Conservation (phyloP, 148 eudicot genomes). For the Heliosperma pusillum region DNA sequence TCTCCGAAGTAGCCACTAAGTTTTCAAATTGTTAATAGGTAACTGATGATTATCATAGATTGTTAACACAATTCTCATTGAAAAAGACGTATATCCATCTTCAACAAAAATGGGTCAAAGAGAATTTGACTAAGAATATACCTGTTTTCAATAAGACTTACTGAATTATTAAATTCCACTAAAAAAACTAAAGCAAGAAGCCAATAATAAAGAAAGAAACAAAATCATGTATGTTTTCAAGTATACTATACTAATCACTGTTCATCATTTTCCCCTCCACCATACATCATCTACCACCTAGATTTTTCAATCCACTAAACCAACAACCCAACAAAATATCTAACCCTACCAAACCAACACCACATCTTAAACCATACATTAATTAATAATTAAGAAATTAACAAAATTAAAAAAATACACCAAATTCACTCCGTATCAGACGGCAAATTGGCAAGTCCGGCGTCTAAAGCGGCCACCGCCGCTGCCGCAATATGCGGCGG, state of each 20-base stretch:
- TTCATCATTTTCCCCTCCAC: background rate
- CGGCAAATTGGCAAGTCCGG: constrained; percentile 23
- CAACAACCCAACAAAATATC: background rate
- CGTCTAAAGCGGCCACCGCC: background rate
- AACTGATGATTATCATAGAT: too few relatives aligned
- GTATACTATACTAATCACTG: background rate
- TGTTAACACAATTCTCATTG: too few relatives aligned
- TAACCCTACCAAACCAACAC: background rate
- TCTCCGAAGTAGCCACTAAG: too few relatives aligned
- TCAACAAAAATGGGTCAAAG: too few relatives aligned
- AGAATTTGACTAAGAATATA: too few relatives aligned
- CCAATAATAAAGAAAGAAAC: background rate
- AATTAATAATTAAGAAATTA: background rate
- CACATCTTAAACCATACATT: background rate
- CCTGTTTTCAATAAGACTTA: too few relatives aligned
- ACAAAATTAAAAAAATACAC: background rate
- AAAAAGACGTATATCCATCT: too few relatives aligned
- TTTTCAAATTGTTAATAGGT: too few relatives aligned
- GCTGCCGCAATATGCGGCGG: background rate
- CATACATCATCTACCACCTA: constrained; percentile 5
- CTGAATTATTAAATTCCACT: too few relatives aligned
- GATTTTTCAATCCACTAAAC: background rate
- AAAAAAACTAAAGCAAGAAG: background rate
- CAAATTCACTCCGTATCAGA: constrained; percentile 37
- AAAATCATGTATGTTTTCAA: background rate